Conservation (phyloP, 345 rosid species). For the Toxicodendron radicans region DNA sequence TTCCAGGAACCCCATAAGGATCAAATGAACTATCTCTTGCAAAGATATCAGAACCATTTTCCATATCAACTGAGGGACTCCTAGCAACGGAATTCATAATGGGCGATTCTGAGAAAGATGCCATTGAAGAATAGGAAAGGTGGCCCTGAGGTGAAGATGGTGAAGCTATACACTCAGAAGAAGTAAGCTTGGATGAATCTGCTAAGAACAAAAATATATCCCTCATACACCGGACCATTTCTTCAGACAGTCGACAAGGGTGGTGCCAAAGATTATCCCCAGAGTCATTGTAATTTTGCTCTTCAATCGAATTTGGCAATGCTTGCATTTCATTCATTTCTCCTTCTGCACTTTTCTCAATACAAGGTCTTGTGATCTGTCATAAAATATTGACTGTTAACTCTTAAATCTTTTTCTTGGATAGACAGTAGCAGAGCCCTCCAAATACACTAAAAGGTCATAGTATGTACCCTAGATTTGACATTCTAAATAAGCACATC, state of each 20-base stretch:
- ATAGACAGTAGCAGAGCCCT: conserved; percentile 7
- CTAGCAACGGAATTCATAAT: conserved; percentile 27
- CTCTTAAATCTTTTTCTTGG: background rate
- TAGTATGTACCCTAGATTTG: background rate
- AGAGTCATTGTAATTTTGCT: conserved; percentile 22
- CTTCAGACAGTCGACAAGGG: conserved; percentile 61
- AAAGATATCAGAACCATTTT: conserved; percentile 22
- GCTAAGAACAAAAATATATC: conserved; percentile 59
- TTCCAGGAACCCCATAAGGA: conserved; percentile 49
- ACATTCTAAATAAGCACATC: background rate
- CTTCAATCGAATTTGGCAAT: conserved; percentile 16
- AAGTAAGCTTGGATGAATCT: conserved; percentile 45
- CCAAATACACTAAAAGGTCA: background rate
- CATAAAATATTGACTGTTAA: conserved; percentile 18
- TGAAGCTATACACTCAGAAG: conserved; percentile 32
- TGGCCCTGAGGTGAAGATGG: conserved; percentile 46
- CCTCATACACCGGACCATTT: conserved; percentile 70
- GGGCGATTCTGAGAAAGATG: conserved; percentile 44
- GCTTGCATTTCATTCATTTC: conserved; percentile 24
- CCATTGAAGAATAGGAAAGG: conserved; percentile 37
- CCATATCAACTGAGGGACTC: conserved; percentile 31
- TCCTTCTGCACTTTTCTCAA: conserved; percentile 27
- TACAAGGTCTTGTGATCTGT: conserved; percentile 34
- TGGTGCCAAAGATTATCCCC: conserved; percentile 47
- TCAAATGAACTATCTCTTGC: conserved; percentile 31